Evolutionary conservation across 2,329 filamentous ascomycete genomes (phyloP).

Genomic region (Talaromyces sp.): DNA sequence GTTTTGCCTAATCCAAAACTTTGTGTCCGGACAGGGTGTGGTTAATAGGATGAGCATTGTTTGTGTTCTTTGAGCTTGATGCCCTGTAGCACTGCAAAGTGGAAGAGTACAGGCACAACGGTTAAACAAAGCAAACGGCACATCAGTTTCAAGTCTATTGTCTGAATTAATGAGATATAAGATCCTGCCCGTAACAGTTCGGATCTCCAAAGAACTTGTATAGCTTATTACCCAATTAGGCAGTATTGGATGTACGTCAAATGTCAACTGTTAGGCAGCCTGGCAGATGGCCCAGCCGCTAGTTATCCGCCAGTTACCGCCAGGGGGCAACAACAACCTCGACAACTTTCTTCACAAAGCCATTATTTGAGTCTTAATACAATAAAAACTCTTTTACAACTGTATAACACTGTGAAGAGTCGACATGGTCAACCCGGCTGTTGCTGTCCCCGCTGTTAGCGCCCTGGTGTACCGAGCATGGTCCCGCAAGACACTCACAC

Average conservation of each 20-base stretch:
- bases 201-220: background rate
- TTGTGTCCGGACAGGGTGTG: background rate
- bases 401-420: background rate
- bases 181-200: background rate
- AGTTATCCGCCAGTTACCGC: background rate
- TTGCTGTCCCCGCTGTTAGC: slow-evolving; percentile 46
- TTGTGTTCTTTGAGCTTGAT: background rate
- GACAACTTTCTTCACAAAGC: background rate
- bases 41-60: background rate
- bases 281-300: background rate
- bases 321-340: background rate
- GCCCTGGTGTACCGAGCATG: slow-evolving; percentile 63
- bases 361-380: background rate
- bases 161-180: background rate
- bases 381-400: background rate
- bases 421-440: slow-evolving; percentile 38
- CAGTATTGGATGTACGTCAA: background rate
- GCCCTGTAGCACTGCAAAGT: background rate
- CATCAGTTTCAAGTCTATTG: background rate
- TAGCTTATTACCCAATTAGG: slow-evolving; percentile 3
- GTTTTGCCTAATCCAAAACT: background rate
- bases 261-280: too few relatives aligned
- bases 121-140: background rate
- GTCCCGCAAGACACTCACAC: slow-evolving; percentile 71
- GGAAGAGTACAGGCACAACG: background rate